Conservation (phyloP, 768 basidiomycete species). For the Psilocybe azurescens region DNA sequence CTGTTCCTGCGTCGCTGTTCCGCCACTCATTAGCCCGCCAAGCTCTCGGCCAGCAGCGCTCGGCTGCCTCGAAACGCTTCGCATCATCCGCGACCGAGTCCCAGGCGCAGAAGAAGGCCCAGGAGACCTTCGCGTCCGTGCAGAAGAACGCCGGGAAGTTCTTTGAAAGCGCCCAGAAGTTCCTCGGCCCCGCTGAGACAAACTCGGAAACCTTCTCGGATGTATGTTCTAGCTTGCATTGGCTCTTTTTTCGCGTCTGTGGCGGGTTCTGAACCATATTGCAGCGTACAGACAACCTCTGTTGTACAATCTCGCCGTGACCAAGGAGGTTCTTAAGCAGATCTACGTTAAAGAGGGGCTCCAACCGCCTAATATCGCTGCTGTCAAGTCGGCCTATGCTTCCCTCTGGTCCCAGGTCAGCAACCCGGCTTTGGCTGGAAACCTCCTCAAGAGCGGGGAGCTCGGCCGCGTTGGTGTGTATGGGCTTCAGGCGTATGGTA, state of each 20-base stretch:
- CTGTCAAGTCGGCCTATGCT: conserved; percentile 63
- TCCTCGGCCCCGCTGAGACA: conserved; percentile 53
- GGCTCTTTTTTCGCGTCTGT: conserved; percentile 3
- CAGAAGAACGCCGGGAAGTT: conserved; percentile 62
- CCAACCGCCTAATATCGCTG: conserved; percentile 65
- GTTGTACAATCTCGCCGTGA: conserved; percentile 78
- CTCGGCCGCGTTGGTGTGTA: conserved; percentile 73
- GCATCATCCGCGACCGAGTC: conserved; percentile 49
- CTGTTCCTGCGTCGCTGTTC: conserved; percentile 26
- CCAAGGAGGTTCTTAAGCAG: conserved; percentile 76
- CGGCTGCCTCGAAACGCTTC: conserved; percentile 40
- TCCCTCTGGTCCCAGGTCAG: conserved; percentile 67
- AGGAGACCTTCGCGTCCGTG: conserved; percentile 64
- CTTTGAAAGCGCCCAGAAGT: conserved; percentile 53
- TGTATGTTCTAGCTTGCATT: conserved; percentile 30
- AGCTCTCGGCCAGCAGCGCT: conserved; percentile 23
- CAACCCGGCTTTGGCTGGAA: conserved; percentile 65
- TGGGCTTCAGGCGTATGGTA: conserved; percentile 86
- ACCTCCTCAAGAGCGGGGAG: conserved; percentile 65
- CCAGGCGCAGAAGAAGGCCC: conserved; percentile 67
- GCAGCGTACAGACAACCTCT: conserved; percentile 78
- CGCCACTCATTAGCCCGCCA: conserved; percentile 37
- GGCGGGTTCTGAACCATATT: neutral
- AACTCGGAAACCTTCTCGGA: conserved; percentile 59
- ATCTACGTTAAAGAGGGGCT: conserved; percentile 76